Evolutionary conservation across 441 rosid genomes (phyloP).

Genomic region (Lepidium campestre): DNA sequence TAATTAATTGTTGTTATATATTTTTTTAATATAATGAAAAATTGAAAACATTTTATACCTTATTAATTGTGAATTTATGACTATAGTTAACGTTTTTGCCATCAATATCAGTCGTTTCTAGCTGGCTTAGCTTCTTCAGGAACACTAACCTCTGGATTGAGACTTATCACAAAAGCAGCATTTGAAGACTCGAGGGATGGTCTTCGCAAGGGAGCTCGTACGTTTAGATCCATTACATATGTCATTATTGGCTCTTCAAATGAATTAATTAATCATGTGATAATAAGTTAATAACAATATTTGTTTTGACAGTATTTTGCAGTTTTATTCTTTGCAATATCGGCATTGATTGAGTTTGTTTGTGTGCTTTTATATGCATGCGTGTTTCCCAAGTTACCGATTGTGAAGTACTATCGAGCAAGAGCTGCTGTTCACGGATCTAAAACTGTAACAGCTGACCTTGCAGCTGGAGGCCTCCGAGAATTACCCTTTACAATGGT

Average conservation of each 20-base stretch:
- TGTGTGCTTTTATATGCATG: conserved; percentile 55
- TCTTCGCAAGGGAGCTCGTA: conserved; percentile 75
- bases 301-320: conserved; percentile 16
- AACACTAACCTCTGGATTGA: conserved; percentile 49
- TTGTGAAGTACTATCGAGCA: conserved; percentile 57
- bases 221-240: not conserved
- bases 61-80: not conserved
- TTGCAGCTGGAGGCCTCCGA: conserved; percentile 62
- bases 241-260: not conserved
- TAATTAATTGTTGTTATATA: too few species aligned
- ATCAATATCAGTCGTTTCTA: conserved; percentile 40
- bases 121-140: conserved; percentile 77
- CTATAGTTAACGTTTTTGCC: not conserved
- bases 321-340: conserved; percentile 55
- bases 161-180: conserved; percentile 62
- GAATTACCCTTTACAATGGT: not conserved
- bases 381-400: conserved; percentile 46
- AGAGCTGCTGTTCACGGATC: conserved; percentile 74
- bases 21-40: not conserved
- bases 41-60: not conserved
- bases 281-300: not conserved
- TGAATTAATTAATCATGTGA: too few species aligned
- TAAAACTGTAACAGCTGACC: conserved; percentile 64
- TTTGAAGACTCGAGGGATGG: conserved; percentile 55
- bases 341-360: conserved; percentile 45